Conservation (phyloP, 177 flowering plant genomes). For the Vitis hybrid region DNA sequence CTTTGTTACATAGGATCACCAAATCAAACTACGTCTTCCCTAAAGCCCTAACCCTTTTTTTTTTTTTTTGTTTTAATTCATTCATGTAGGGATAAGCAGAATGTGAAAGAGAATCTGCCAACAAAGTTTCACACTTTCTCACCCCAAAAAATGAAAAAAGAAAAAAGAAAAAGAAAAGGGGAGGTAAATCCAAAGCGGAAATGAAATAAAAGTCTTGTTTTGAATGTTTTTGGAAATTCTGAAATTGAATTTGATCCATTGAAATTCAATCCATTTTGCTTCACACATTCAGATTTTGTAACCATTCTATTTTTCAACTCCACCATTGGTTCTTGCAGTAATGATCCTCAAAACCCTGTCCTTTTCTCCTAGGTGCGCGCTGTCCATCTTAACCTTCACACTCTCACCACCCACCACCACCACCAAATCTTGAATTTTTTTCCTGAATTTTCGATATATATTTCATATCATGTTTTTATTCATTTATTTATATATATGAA, state of each 20-base stretch:
- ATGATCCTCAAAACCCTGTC: constrained; percentile 25
- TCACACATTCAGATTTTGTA: constrained; percentile 27
- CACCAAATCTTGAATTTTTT: constrained; percentile 16
- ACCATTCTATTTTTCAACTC: not conserved
- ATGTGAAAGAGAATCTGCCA: constrained; percentile 60
- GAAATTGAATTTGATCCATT: constrained; percentile 46
- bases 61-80: constrained; percentile 24
- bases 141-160: not conserved
- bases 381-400: constrained; percentile 17
- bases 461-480: not conserved
- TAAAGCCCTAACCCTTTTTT: too few species aligned
- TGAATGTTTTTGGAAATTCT: not conserved
- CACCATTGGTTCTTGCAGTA: not conserved
- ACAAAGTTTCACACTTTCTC: constrained; percentile 15
- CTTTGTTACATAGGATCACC: too few species aligned
- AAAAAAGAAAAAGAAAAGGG: not conserved
- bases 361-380: constrained; percentile 28
- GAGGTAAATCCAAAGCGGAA: too few species aligned
- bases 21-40: too few species aligned
- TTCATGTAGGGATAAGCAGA: constrained; percentile 42
- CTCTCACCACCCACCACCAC: constrained; percentile 25
- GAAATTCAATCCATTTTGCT: constrained; percentile 44
- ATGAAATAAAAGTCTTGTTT: too few species aligned
- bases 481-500: not conserved
- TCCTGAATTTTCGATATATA: not conserved